Conservation (phyloP, 1,284 basidiomycete species). For the Boletus smithii region DNA sequence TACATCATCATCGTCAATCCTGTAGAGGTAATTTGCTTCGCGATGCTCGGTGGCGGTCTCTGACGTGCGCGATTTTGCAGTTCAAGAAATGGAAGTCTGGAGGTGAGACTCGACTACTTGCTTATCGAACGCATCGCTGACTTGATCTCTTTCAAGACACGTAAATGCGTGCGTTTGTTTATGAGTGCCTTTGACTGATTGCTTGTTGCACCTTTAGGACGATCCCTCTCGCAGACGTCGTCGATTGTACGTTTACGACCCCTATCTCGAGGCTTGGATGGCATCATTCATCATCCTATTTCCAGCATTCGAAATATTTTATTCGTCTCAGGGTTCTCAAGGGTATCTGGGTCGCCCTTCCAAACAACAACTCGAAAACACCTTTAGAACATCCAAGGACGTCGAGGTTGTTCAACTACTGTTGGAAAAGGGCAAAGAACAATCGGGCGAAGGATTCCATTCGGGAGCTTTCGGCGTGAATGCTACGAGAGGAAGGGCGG, state of each 20-base stretch:
- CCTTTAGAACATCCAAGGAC: constrained; percentile 65
- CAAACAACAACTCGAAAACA: constrained; percentile 72
- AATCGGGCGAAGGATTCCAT: constrained; percentile 46
- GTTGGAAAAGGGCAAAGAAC: constrained; percentile 58
- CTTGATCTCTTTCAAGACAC: constrained; percentile 47
- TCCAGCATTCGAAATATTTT: constrained; percentile 49
- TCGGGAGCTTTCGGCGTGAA: constrained; percentile 29
- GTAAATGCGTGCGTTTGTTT: constrained; percentile 42
- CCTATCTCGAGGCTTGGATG: background rate
- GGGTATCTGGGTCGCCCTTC: constrained; percentile 68
- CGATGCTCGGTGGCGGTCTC: constrained; percentile 10
- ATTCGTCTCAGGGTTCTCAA: constrained; percentile 67
- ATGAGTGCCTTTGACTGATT: constrained; percentile 16
- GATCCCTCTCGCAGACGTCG: constrained; percentile 64
- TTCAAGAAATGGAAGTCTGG: constrained; percentile 76
- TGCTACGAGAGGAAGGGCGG: constrained; percentile 40
- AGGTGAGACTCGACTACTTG: constrained; percentile 46
- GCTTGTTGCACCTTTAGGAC: constrained; percentile 42
- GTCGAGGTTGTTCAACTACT: constrained; percentile 57
- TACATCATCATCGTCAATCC: constrained; percentile 67
- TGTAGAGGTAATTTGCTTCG: constrained; percentile 48
- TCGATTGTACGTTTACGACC: constrained; percentile 59
- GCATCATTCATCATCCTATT: constrained; percentile 3
- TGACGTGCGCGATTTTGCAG: constrained; percentile 37
- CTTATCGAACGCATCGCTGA: constrained; percentile 28